A percentile compares a stretch with the other conserved stretches of the same genome.
Conservation (phyloP, 306 rosid genomes). For the Cyamopsis tetragonoloba region DNA sequence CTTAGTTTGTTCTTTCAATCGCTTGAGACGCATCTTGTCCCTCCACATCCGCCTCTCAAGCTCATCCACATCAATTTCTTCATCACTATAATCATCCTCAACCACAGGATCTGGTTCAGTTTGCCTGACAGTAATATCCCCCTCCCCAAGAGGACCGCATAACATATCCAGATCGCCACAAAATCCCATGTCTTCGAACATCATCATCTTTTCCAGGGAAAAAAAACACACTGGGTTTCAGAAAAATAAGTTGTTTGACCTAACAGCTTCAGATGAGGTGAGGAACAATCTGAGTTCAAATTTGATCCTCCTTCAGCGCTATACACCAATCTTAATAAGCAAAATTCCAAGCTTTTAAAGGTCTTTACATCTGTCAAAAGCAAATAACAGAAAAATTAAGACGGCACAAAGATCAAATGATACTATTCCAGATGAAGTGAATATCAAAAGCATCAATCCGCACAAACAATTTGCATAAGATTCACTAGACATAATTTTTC, state of each 20-base stretch:
- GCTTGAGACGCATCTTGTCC: conserved; percentile 54
- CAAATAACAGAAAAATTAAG: conserved; percentile 3
- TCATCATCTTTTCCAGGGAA: conserved; percentile 46
- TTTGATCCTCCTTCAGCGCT: neutral
- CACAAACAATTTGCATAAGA: neutral
- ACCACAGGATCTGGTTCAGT: conserved; percentile 42
- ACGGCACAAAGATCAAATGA: neutral
- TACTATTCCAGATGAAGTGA: conserved; percentile 3
- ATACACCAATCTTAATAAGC: neutral
- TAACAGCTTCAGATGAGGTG: neutral
- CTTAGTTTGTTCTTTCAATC: conserved; percentile 57
- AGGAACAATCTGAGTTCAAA: neutral
- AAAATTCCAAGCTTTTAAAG: neutral
- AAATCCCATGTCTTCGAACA: conserved; percentile 58
- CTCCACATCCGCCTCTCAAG: conserved; percentile 85
- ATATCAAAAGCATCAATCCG: conserved; percentile 12
- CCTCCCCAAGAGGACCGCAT: conserved; percentile 45
- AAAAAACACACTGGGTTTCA: neutral
- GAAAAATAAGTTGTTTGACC: neutral
- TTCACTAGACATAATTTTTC: conserved; percentile 7
- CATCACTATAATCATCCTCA: conserved; percentile 64
- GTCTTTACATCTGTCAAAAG: conserved; percentile 28
- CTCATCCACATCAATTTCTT: conserved; percentile 62
- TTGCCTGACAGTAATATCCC: conserved; percentile 38
- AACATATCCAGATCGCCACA: conserved; percentile 59